phyloP scores from a whole-genome alignment of 1,284 basidiomycete genomes.

The Heterobasidion irregulare region DNA sequence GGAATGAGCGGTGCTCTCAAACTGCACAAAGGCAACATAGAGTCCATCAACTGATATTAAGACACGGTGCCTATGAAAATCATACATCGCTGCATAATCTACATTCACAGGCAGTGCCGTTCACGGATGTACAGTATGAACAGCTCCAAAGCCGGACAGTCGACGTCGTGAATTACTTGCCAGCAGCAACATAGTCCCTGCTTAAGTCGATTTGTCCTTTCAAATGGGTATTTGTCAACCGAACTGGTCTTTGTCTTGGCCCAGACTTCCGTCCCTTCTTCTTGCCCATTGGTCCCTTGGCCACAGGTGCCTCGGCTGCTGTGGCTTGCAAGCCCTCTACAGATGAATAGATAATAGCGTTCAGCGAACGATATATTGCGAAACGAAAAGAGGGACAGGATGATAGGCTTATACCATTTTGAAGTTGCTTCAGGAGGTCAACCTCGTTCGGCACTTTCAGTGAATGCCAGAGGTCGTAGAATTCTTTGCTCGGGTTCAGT shows the following conservation, averaged over 20 bases:
- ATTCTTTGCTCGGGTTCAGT: slow-evolving; percentile 44
- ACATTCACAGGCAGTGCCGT: no score
- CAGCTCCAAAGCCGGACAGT: no score
- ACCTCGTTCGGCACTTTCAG: slow-evolving; percentile 80
- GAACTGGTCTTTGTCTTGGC: slow-evolving; percentile 65
- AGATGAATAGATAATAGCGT: not conserved
- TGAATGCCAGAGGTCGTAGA: slow-evolving; percentile 78
- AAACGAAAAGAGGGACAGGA: slow-evolving; percentile 6
- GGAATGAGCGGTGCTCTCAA: no score
- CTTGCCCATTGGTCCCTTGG: slow-evolving; percentile 50
- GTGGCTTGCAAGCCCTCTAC: slow-evolving; percentile 74
- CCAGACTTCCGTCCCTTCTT: slow-evolving; percentile 80
- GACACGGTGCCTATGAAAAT: no score
- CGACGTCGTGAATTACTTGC: slow-evolving; percentile 24
- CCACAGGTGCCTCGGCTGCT: slow-evolving; percentile 42
- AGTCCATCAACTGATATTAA: no score
- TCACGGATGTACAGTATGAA: no score
- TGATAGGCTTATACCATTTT: slow-evolving; percentile 39
- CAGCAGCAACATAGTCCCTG: slow-evolving; percentile 52
- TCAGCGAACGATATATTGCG: slow-evolving; percentile 7
- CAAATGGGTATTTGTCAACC: slow-evolving; percentile 84
- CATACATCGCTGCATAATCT: no score
- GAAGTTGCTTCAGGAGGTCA: slow-evolving; percentile 69
- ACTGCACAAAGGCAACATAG: no score
- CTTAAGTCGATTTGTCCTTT: slow-evolving; percentile 79